Base-by-base conservation (phyloP, 116 monocot species). In the Zostera marina region DNA sequence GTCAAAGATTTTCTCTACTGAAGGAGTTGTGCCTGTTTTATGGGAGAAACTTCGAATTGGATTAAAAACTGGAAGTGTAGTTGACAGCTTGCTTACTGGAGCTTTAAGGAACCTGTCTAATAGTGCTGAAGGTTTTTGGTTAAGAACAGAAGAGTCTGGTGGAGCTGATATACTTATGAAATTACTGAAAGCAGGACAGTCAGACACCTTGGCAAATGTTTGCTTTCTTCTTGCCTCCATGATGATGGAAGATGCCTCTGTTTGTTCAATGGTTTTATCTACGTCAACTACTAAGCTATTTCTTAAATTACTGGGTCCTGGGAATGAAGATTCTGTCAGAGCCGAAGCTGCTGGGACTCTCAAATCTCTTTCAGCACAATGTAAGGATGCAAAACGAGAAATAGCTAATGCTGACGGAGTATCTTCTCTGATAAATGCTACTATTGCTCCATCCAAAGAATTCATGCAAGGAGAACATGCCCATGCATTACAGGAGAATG, bases 401-500 rank as follows among this genome's bases (percentile, higher is more conserved):
- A 98, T 98, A 64, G 96, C 90, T 56, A 79, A 64, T 71, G 85
- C 63, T 47, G 83, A 79, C 78, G 96, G 96, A 8, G 89, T 98
- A 26, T 86, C 96, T 53, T 75, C 85, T 74, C 61, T 98, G 48
- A 89, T 98, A 65, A 98, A 89, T 78, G 96, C 96, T 25, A 98
- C 90, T 9, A 98, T 98, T 63, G 96, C 96, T 68, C 96, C 96
- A 57, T 98, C 96, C 46, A 98, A 98, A 68, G 96, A 98, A 73
- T 98, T 80, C 67, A 98, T 98, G 96, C 89, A 89, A 77, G 96
- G 96, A 10, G 96, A 98, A 70, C 76, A 85, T 63, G 96, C 90
- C 38, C 89, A 98, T 64, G 80, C 85, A 58, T 74, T 98, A 65
- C 96, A 98, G 45, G 96, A 89, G 59, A 98, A 89, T 72, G 85